Conservation (phyloP, 371 early-diverging fungal genomes). For the Mortierella sp. region DNA sequence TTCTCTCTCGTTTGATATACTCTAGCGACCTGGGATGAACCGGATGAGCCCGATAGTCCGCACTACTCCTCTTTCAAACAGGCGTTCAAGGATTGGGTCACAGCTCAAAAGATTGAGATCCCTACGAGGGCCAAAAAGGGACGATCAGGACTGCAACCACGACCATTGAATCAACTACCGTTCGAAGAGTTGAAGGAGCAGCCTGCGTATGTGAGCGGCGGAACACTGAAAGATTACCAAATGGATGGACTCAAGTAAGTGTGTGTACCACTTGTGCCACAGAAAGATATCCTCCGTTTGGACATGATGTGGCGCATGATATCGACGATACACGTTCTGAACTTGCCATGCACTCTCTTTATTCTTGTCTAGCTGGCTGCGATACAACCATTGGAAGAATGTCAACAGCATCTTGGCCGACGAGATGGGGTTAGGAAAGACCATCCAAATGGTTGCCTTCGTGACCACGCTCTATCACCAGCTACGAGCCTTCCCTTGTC, state of each 20-base stretch:
- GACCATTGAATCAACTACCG: slow-evolving; percentile 46
- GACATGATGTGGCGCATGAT: too few relatives aligned
- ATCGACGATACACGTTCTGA: too few relatives aligned
- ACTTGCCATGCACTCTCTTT: too few relatives aligned
- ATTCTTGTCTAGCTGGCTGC: slow-evolving; percentile 70
- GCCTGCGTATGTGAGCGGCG: slow-evolving; percentile 72
- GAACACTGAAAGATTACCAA: slow-evolving; percentile 85
- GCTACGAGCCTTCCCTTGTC: slow-evolving; percentile 75
- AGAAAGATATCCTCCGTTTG: too few relatives aligned
- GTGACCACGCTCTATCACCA: slow-evolving; percentile 66
- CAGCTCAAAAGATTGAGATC: slow-evolving; percentile 54
- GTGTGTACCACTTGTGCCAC: background rate
- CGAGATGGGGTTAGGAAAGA: slow-evolving; percentile 96
- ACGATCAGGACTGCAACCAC: slow-evolving; percentile 49
- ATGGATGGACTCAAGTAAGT: slow-evolving; percentile 85
- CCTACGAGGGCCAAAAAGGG: slow-evolving; percentile 56
- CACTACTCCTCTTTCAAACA: slow-evolving; percentile 47
- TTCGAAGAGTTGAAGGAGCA: slow-evolving; percentile 67
- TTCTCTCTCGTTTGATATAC: too few relatives aligned
- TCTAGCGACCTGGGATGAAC: slow-evolving; percentile 56
- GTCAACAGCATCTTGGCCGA: slow-evolving; percentile 89
- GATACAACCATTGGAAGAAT: slow-evolving; percentile 73
- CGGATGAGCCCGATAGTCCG: slow-evolving; percentile 52
- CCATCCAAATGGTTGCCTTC: slow-evolving; percentile 88
- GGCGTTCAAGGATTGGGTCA: slow-evolving; percentile 50